Evolutionary conservation across 169 alveolate genomes (phyloP).

Genomic region (Eimeria brunetti): DNA sequence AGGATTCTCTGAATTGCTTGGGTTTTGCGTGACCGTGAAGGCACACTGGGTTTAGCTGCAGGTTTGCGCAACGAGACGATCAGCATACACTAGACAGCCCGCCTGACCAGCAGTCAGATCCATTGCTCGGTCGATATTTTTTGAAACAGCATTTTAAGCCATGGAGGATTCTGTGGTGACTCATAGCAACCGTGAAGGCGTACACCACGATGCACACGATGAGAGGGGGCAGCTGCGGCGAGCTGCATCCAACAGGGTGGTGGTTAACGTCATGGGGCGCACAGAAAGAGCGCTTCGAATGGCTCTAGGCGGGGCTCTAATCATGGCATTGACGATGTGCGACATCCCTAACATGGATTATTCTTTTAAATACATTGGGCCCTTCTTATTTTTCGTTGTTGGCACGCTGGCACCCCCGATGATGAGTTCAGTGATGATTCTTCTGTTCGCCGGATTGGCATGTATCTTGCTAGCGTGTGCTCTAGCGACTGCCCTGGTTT

Average conservation of each 20-base stretch:
- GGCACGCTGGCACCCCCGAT: slow-evolving; percentile 75
- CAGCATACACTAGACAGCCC: neutral
- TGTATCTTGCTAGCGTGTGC: slow-evolving; percentile 71
- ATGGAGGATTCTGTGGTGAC: neutral
- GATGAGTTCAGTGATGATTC: slow-evolving; percentile 45
- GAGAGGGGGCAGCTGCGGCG: neutral
- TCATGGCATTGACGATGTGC: slow-evolving; percentile 71
- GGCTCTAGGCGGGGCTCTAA: slow-evolving; percentile 72
- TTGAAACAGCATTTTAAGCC: neutral
- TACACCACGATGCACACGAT: neutral
- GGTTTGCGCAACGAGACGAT: neutral
- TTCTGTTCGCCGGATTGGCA: slow-evolving; percentile 56
- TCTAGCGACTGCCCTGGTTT: slow-evolving; percentile 44
- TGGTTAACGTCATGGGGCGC: slow-evolving; percentile 52
- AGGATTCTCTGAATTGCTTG: neutral
- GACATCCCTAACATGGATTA: slow-evolving; percentile 66
- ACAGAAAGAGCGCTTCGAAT: slow-evolving; percentile 68
- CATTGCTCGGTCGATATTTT: neutral
- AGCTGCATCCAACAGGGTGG: neutral
- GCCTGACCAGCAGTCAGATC: neutral
- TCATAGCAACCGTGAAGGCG: neutral
- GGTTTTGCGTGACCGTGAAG: neutral
- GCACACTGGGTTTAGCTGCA: neutral
- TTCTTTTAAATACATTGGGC: slow-evolving; percentile 68
- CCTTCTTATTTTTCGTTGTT: slow-evolving; percentile 69